phyloP scores from a whole-genome alignment of 495 filamentous ascomycete species.

The Xylaria acuta region DNA sequence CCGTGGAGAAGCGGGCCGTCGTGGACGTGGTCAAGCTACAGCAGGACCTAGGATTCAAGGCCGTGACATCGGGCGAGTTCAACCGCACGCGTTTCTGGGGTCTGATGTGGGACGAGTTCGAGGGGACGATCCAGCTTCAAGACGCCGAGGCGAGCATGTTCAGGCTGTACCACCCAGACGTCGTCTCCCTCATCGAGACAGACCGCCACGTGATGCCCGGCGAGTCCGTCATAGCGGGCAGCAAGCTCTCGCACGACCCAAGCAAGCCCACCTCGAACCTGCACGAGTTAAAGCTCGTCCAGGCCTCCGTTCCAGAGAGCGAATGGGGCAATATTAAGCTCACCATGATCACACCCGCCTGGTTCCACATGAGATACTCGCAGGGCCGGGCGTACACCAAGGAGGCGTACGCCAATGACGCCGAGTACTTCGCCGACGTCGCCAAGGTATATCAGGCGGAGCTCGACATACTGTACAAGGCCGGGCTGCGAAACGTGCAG shows the following conservation, averaged over 20 bases:
- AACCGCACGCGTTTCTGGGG: slow-evolving; percentile 69
- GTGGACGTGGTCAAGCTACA: slow-evolving; percentile 70
- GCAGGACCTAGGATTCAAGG: slow-evolving; percentile 68
- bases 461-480: slow-evolving; percentile 70
- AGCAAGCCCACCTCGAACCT: slow-evolving; percentile 70
- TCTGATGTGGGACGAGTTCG: slow-evolving; percentile 76
- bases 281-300: slow-evolving; percentile 70
- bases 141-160: slow-evolving; percentile 72
- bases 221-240: slow-evolving; percentile 74
- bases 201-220: slow-evolving; percentile 71
- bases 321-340: slow-evolving; percentile 72
- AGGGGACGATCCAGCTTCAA: slow-evolving; percentile 67
- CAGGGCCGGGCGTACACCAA: slow-evolving; percentile 71
- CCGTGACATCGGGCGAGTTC: slow-evolving; percentile 75
- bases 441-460: slow-evolving; percentile 72
- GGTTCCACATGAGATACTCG: slow-evolving; percentile 75
- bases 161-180: slow-evolving; percentile 77
- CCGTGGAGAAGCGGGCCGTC: slow-evolving; percentile 70
- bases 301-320: slow-evolving; percentile 62
- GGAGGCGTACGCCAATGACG: slow-evolving; percentile 68
- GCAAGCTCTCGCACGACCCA: slow-evolving; percentile 72
- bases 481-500: slow-evolving; percentile 73
- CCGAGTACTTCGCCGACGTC: slow-evolving; percentile 77
- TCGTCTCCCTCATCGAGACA: slow-evolving; percentile 69
- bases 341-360: slow-evolving; percentile 74